These are phyloP conservation scores for Lactarius quietus DNA, from an alignment of 768 basidiomycete genomes.

Conservation along the genomic window DNA sequence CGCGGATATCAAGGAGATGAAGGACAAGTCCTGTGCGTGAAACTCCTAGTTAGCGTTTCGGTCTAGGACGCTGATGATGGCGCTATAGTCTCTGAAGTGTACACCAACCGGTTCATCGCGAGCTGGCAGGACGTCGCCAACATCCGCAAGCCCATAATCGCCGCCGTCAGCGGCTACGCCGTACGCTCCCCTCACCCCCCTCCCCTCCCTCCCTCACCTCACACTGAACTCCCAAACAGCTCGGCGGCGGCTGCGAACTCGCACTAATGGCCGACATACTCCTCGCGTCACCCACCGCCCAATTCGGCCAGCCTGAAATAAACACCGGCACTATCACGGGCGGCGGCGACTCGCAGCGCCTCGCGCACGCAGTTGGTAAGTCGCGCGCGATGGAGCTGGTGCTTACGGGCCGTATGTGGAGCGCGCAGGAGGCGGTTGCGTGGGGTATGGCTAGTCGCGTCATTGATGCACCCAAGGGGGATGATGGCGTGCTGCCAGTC, in stretches of 20 bases:
- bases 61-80: background rate
- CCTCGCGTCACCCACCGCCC: conserved; percentile 85
- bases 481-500: conserved; percentile 59
- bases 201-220: background rate
- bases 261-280: conserved; percentile 97
- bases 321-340: conserved; percentile 94
- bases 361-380: conserved; percentile 83
- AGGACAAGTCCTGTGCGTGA: conserved; percentile 81
- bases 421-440: conserved; percentile 74
- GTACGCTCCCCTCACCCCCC: conserved; percentile 48
- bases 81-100: conserved; percentile 76
- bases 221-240: conserved; percentile 41
- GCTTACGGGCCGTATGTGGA: conserved; percentile 79
- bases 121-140: conserved; percentile 73
- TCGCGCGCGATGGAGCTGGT: conserved; percentile 93
- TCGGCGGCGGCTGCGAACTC: conserved; percentile 96
- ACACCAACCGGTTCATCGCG: conserved; percentile 79
- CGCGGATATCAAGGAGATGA: conserved; percentile 99
- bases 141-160: conserved; percentile 90
- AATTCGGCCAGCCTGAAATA: conserved; percentile 96
- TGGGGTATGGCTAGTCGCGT: conserved; percentile 90
- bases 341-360: conserved; percentile 89
- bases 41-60: background rate
- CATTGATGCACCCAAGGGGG: conserved; percentile 50
- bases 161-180: conserved; percentile 93